Base-by-base conservation (phyloP, 177 flowering plant genomes). In the Vitis hybrid region DNA sequence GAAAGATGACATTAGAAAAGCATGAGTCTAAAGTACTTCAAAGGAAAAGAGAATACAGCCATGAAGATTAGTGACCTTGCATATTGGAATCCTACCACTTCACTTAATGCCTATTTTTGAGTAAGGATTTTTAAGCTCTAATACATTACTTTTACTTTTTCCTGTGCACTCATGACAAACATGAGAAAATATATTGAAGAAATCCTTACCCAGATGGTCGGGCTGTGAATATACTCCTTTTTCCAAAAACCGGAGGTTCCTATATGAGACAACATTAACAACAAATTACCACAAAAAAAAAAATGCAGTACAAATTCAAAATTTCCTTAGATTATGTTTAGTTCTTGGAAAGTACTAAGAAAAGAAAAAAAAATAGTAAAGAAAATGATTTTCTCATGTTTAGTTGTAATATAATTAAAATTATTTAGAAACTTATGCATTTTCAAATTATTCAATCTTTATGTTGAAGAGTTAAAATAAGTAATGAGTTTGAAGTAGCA, bases 221-320 rank as follows among this genome's bases (percentile, higher is more conserved):
- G 57, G 86, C 67, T 30, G 89, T 83, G 79, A 93, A 90, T 75
- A 91, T 77, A 9, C 96, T 90, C 82, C 80, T 86, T 88, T 91
- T 95, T 57, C 97, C 99, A 75, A 95, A 88, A 68, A 95, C 89
- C 1, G 99, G 99, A 2, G 99, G 90, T 65, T 87, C 98, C 99
- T 95, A 78, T 45, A 79, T 62, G 51, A 77, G 17, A 68, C 9
- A 72, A 70, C 21, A 72, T 55, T 49, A n/a, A 54, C 62, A 21
- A 62, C 5, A 21, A 39, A 21, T 2, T 51, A 56, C 18, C 57
- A 64, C 6, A 8, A 39, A 61, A 62, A 18, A 69, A 18, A 32
- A 60, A 45, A 39, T 59, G 32, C 2, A 11, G 39, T 13, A 48
- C 11, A 6, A 48, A 17, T 30, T 23, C 11, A 11, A 26, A 23